A percentile compares a stretch with the other conserved stretches of the same genome.
phyloP scores from a whole-genome alignment of 345 rosid genomes.

The Mallotus nudiflorus region DNA sequence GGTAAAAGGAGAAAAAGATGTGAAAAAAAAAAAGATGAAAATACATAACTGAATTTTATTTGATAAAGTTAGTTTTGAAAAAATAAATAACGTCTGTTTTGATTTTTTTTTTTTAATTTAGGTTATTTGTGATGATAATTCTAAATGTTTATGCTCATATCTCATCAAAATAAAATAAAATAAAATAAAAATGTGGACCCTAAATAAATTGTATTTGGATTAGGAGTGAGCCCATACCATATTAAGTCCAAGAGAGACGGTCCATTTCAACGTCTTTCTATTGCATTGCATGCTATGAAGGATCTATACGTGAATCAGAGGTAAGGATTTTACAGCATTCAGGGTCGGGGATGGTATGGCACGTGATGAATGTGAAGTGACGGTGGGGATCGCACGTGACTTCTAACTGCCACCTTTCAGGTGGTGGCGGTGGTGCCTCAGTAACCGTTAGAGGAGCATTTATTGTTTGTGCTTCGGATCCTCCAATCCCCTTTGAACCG shows the following conservation, averaged over 20 bases:
- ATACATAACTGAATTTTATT: no score
- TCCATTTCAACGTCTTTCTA: not conserved
- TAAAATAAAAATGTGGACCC: constrained; percentile 11
- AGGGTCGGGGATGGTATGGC: not conserved
- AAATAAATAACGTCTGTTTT: no score
- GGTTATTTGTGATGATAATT: no score
- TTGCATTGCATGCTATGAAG: no score
- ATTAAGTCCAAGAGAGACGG: constrained; percentile 4
- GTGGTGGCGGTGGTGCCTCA: constrained; percentile 25
- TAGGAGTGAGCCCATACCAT: constrained; percentile 22
- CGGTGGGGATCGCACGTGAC: constrained; percentile 38
- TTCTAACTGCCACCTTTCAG: constrained; percentile 24
- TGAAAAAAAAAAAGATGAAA: no score
- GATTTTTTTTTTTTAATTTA: no score
- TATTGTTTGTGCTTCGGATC: constrained; percentile 16
- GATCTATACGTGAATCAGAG: not conserved
- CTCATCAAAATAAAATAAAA: no score
- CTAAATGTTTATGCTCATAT: no score
- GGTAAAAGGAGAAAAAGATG: no score
- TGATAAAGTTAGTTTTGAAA: no score
- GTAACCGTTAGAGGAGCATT: constrained; percentile 42
- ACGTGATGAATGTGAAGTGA: constrained; percentile 23
- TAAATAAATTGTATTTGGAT: constrained; percentile 14
- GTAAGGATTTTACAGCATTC: not conserved
- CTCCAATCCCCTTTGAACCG: not conserved